Percentiles rank a stretch among this genome's conserved stretches.
Evolutionary conservation across 257 asterid species (phyloP).

Genomic region (Solanum medicagineum): DNA sequence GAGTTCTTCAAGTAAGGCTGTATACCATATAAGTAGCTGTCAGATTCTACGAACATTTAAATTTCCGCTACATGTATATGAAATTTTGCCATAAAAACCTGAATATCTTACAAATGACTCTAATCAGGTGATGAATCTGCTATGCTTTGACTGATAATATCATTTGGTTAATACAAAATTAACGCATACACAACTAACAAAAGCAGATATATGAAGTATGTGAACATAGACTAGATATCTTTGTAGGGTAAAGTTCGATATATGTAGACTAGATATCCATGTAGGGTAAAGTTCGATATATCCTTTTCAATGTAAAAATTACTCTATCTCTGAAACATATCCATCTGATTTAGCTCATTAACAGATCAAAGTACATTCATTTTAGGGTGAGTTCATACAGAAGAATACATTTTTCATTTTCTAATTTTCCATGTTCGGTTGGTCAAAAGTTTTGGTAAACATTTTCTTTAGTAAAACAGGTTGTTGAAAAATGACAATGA

Average conservation of each 20-base stretch:
- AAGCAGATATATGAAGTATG: not conserved
- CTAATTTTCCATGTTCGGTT: not conserved
- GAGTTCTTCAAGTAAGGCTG: conserved; percentile 24
- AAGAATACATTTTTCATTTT: not conserved
- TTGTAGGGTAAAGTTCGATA: not conserved
- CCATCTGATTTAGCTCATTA: not conserved
- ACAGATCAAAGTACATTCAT: not conserved
- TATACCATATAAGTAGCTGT: not conserved
- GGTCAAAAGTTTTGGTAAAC: not conserved
- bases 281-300: not conserved
- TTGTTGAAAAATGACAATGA: not conserved
- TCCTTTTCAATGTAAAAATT: not conserved
- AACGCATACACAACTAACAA: not conserved
- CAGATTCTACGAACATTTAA: not conserved
- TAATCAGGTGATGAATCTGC: not conserved
- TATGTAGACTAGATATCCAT: not conserved
- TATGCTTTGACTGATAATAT: not conserved
- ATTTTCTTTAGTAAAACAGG: not conserved
- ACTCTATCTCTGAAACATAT: not conserved
- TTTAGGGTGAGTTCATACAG: not conserved
- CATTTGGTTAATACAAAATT: not conserved
- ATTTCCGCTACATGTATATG: not conserved
- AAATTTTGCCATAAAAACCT: not conserved
- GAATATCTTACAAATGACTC: not conserved
- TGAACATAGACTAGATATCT: not conserved